phyloP scores from a whole-genome alignment of 1,284 basidiomycete genomes.

The Porodaedalea pini region DNA sequence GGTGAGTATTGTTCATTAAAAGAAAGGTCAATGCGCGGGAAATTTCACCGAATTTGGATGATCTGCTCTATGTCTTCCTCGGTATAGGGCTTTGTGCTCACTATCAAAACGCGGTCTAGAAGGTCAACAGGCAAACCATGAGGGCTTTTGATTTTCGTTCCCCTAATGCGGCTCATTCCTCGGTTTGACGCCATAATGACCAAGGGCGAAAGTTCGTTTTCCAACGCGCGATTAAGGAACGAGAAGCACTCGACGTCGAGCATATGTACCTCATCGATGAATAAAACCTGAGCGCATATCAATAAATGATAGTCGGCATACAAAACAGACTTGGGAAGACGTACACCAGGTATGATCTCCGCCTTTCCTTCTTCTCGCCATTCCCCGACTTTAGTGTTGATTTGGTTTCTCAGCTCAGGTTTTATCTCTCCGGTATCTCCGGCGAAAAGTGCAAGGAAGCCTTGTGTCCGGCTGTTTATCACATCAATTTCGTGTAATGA shows the following conservation, averaged over 20 bases:
- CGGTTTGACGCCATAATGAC: slow-evolving; percentile 99
- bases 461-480: slow-evolving; percentile 97
- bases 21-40: neutral
- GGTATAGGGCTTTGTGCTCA: slow-evolving; percentile 88
- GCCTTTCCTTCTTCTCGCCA: slow-evolving; percentile 99
- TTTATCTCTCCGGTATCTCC: slow-evolving; percentile 99
- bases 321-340: slow-evolving; percentile 32
- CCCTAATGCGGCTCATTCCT: slow-evolving; percentile 91
- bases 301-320: slow-evolving; percentile 16
- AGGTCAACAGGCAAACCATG: slow-evolving; percentile 95
- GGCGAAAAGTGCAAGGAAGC: slow-evolving; percentile 72
- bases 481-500: slow-evolving; percentile 99
- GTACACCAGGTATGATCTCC: slow-evolving; percentile 92
- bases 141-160: slow-evolving; percentile 90
- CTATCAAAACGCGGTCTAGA: slow-evolving; percentile 92
- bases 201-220: slow-evolving; percentile 89
- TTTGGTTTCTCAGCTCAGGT: slow-evolving; percentile 93
- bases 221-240: slow-evolving; percentile 94
- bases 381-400: slow-evolving; percentile 94
- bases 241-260: slow-evolving; percentile 99
- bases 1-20: neutral
- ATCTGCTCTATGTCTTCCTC: slow-evolving; percentile 88
- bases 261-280: slow-evolving; percentile 98
- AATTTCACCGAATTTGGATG: slow-evolving; percentile 75
- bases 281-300: slow-evolving; percentile 61